Conservation (phyloP, 108 stramenopile species). For the Nitzschia palea region DNA sequence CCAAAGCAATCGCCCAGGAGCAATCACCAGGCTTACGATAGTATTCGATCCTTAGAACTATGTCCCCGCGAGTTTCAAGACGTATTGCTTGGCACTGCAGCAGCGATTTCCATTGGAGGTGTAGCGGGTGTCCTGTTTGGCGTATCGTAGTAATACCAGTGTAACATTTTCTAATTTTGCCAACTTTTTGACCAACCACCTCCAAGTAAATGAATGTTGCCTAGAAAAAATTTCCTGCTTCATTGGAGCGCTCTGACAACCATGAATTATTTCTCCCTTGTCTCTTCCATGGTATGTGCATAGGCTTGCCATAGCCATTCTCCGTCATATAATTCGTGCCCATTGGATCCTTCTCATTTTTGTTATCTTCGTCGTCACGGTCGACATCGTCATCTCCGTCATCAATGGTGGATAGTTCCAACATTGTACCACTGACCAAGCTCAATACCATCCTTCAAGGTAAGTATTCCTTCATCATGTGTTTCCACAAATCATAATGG, state of each 20-base stretch:
- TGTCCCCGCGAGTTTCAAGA: constrained; percentile 5
- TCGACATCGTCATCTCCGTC: constrained; percentile 29
- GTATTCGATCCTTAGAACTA: background rate
- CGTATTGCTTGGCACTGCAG: background rate
- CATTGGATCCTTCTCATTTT: too few relatives aligned
- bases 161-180: too few relatives aligned
- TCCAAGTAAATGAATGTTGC: too few relatives aligned
- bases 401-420: constrained; percentile 17
- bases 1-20: background rate
- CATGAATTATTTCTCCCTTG: too few relatives aligned
- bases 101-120: constrained; percentile 9
- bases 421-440: constrained; percentile 28
- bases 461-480: constrained; percentile 31
- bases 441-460: background rate
- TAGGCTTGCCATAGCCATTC: constrained; percentile 52
- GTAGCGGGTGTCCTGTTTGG: background rate
- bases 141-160: too few relatives aligned
- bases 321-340: too few relatives aligned
- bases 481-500: constrained; percentile 38
- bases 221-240: too few relatives aligned
- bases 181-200: too few relatives aligned
- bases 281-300: constrained; percentile 11
- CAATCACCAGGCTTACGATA: background rate
- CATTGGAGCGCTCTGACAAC: too few relatives aligned
- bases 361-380: constrained; percentile 2